phyloP scores from a whole-genome alignment of 345 rosid species.

The Syzygium jambos region DNA sequence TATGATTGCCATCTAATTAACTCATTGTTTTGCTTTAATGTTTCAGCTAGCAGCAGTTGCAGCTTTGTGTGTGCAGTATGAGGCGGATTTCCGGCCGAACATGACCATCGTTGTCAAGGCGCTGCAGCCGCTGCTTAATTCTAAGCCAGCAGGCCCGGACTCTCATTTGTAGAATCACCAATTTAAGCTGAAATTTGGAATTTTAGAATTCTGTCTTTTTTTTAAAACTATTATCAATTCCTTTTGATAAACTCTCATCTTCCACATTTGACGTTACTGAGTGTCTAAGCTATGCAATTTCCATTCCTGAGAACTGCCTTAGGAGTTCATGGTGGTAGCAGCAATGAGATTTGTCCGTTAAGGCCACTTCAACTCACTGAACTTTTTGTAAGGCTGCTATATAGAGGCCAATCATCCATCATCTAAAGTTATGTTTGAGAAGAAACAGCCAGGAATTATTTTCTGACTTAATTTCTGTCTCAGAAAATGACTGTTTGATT shows the following conservation, averaged over 20 bases:
- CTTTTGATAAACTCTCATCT: background rate
- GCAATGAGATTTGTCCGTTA: background rate
- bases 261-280: background rate
- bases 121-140: conserved; percentile 78
- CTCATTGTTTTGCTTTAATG: background rate
- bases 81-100: conserved; percentile 92
- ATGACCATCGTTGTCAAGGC: conserved; percentile 98
- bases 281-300: background rate
- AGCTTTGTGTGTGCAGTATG: conserved; percentile 89
- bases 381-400: background rate
- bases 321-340: background rate
- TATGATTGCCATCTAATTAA: background rate
- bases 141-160: conserved; percentile 51
- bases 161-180: conserved; percentile 16
- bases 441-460: background rate
- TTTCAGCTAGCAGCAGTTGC: conserved; percentile 92
- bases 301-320: background rate
- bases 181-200: background rate
- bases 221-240: background rate
- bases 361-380: background rate
- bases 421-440: background rate
- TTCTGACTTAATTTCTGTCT: background rate
- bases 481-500: background rate
- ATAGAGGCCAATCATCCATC: background rate
- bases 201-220: background rate